Percentiles rank a stretch among this genome's conserved stretches.
phyloP scores from a whole-genome alignment of 2,329 filamentous ascomycete species.

The Colletotrichum cordylinicola region DNA sequence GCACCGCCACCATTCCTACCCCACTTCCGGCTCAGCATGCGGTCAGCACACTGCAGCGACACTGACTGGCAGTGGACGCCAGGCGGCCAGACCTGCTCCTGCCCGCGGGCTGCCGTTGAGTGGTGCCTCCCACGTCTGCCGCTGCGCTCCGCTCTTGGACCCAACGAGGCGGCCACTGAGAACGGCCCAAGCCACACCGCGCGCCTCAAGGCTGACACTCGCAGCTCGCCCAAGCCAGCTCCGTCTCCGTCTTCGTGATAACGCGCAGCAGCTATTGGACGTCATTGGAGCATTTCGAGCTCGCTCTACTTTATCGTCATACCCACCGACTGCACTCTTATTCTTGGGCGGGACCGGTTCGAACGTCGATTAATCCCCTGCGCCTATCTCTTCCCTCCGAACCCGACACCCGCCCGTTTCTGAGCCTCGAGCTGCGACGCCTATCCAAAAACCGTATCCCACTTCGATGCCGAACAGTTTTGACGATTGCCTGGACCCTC shows the following conservation, averaged over 20 bases:
- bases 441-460: neutral
- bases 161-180: conserved; percentile 2
- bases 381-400: neutral
- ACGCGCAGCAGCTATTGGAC: neutral
- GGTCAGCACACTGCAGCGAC: neutral
- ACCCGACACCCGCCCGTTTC: neutral
- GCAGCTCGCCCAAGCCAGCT: neutral
- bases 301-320: conserved; percentile 32
- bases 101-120: neutral
- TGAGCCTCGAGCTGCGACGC: conserved; percentile 7
- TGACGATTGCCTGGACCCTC: conserved; percentile 33
- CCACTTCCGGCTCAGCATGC: neutral
- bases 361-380: neutral
- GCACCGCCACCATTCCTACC: conserved; percentile 20
- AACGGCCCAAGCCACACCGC: conserved; percentile 15
- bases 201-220: conserved; percentile 20
- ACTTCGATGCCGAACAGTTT: conserved; percentile 21
- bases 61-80: neutral
- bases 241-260: conserved; percentile 4
- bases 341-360: neutral
- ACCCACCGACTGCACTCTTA: conserved; percentile 29
- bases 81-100: neutral
- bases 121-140: neutral
- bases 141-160: neutral
- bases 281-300: neutral